Base-by-base conservation (phyloP, 73 alveolate species). In the Halteria grandinella region DNA sequence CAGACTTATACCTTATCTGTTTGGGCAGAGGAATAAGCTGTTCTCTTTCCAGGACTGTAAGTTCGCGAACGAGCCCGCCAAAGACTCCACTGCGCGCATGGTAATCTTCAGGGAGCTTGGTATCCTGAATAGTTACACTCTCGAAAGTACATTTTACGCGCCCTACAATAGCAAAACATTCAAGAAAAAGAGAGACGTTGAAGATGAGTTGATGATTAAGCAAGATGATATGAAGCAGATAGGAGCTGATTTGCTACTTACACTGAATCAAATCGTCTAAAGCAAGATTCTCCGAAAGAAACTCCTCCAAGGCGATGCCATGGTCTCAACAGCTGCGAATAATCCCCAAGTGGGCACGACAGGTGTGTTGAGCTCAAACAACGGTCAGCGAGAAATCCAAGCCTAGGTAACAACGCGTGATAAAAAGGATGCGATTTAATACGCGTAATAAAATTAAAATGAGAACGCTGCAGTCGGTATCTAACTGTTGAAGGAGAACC, bases 51-150 rank as follows among this genome's bases (percentile, higher is more conserved):
- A 85, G 20, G 98, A 95, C 69, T 95, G 99, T 60, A 79, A 93
- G 69, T 95, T 94, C 73, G 91, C 89, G 27, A 89, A 94, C 54
- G 89, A 95, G 69, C 93, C 88, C 62, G 91, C 95, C 37, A 94
- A 94, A 64, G 99, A 95, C 70, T 86, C 98, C 41, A 94, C 99
- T 0, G 98, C 98, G 15, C 79, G 99, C 74, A 91, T 93, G 44
- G 98, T 94, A 7, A 77, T 92, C 50, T 94, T 95, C 90, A 88
- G 88, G 52, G 99, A 95, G 77, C 58, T 95, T 44, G 93, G 92
- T 7, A 86, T 95, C 32, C 85, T 90, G 32, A 94, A 95, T 44
- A 80, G 95, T 57, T 95, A 70, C 69, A 95, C 99, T 0, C 63
- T 95, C 34, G 99, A 95, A 58, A 89, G 96, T 23, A 88, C 98